These are phyloP conservation scores for Ogataea allantospora DNA, from an alignment of 805 yeast genomes.

Conservation along the genomic window DNA sequence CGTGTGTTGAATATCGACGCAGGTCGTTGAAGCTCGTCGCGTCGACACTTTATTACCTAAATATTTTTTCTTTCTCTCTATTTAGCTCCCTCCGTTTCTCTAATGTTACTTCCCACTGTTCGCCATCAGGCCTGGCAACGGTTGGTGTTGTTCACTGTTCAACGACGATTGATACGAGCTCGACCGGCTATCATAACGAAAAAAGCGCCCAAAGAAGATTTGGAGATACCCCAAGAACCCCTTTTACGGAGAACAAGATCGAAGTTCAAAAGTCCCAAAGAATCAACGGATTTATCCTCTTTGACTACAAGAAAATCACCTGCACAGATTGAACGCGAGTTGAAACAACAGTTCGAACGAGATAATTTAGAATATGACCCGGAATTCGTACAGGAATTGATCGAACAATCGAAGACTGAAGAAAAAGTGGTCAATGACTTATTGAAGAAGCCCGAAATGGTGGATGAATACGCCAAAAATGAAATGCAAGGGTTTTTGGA, in stretches of 20 bases:
- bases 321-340: slow-evolving; percentile 27
- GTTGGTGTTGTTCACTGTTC: background rate
- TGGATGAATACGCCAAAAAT: slow-evolving; percentile 17
- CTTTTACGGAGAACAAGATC: background rate
- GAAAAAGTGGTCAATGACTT: slow-evolving; percentile 16
- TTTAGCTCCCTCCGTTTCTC: background rate
- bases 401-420: slow-evolving; percentile 25
- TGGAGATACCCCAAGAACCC: background rate
- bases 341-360: slow-evolving; percentile 22
- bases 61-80: background rate
- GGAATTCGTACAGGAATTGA: slow-evolving; percentile 28
- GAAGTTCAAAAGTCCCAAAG: background rate
- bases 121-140: slow-evolving; percentile 1
- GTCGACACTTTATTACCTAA: slow-evolving; percentile 1
- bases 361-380: slow-evolving; percentile 33
- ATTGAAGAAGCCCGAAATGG: slow-evolving; percentile 14
- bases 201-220: background rate
- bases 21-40: slow-evolving; percentile 14
- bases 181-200: slow-evolving; percentile 1
- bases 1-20: background rate
- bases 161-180: background rate
- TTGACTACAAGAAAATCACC: slow-evolving; percentile 21
- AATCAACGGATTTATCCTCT: background rate
- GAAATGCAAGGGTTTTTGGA: slow-evolving; percentile 26
- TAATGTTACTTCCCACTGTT: too few species aligned